These are phyloP conservation scores for Conringia planisiliqua DNA, from an alignment of 345 rosid species.

Conservation along the genomic window DNA sequence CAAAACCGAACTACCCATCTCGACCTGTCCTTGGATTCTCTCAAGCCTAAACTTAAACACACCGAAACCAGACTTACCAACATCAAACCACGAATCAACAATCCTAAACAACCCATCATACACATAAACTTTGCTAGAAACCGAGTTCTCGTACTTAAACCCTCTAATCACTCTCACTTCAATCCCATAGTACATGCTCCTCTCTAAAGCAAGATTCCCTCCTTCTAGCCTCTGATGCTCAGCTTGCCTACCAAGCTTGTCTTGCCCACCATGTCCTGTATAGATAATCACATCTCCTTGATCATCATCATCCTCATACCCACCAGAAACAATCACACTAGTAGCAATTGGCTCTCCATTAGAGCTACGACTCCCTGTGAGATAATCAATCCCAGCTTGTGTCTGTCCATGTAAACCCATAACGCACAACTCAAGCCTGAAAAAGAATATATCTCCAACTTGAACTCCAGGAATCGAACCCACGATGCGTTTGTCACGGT, in stretches of 20 bases:
- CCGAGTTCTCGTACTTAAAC: slow-evolving; percentile 51
- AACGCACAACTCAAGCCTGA: slow-evolving; percentile 73
- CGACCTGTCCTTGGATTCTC: slow-evolving; percentile 77
- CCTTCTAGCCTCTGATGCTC: slow-evolving; percentile 81
- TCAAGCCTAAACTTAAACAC: slow-evolving; percentile 67
- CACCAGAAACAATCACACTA: slow-evolving; percentile 83
- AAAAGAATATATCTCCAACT: slow-evolving; percentile 77
- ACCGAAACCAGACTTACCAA: slow-evolving; percentile 89
- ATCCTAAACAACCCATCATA: slow-evolving; percentile 88
- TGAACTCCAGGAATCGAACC: slow-evolving; percentile 80
- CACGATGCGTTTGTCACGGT: slow-evolving; percentile 75
- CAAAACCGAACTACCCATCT: slow-evolving; percentile 76
- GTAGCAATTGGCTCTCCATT: slow-evolving; percentile 86
- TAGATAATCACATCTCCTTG: slow-evolving; percentile 65
- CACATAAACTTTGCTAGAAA: slow-evolving; percentile 60
- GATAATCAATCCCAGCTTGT: slow-evolving; percentile 88
- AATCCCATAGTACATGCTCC: slow-evolving; percentile 78
- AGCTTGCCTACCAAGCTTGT: slow-evolving; percentile 56
- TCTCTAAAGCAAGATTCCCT: slow-evolving; percentile 81
- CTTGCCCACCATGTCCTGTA: slow-evolving; percentile 91
- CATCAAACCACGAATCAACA: slow-evolving; percentile 81
- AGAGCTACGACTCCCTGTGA: slow-evolving; percentile 58
- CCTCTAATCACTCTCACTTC: slow-evolving; percentile 86
- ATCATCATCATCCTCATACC: slow-evolving; percentile 85
- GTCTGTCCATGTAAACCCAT: slow-evolving; percentile 81